Base-by-base conservation (phyloP, 345 rosid species). In the Citrus maxima region DNA sequence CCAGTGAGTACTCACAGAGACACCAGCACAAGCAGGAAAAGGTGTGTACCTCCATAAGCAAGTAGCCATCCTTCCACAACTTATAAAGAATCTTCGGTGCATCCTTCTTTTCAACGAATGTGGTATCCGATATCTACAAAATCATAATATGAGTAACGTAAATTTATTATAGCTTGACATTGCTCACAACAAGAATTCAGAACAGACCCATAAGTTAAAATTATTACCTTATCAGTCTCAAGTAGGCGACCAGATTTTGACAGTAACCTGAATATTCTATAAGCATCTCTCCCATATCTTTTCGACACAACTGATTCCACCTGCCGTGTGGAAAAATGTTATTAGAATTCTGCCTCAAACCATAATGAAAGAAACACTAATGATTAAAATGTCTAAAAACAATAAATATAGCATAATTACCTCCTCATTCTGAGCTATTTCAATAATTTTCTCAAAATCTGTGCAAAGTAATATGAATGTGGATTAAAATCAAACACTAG, bases 51-150 rank as follows among this genome's bases (percentile, higher is more conserved):
- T 96, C 97, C 97, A 94, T 89, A 67, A 85, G 88, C 81, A 96
- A 80, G 88, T 88, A 94, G 63, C 85, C 84, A 73, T 90, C 99
- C 86, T 93, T 89, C 98, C 97, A 92, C 84, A 93, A 58, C 89
- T 86, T 91, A 79, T 82, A 84, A 66, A 96, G 98, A 78, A 88
- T 71, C 70, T 81, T 88, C 1, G 88, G 77, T 1, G 95, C 78
- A 54, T 88, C 94, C 82, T 85, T 91, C 88, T 90, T 93, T 69
- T 91, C 97, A 73, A 87, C 86, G 72, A 94, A 86, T 32, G 91
- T 81, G 3, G 87, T 80, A 81, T 87, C 87, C 25, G 94, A 88
- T 78, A 94, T 90, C 99, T 95, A 81, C 66, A 81, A 46, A 65
- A 67, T 34, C 28, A 70, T 62, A 73, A 22, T 30, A 83, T 79